These are phyloP conservation scores for apple (Malus domestica) DNA, from an alignment of 306 rosid species.

Conservation along the genomic window DNA sequence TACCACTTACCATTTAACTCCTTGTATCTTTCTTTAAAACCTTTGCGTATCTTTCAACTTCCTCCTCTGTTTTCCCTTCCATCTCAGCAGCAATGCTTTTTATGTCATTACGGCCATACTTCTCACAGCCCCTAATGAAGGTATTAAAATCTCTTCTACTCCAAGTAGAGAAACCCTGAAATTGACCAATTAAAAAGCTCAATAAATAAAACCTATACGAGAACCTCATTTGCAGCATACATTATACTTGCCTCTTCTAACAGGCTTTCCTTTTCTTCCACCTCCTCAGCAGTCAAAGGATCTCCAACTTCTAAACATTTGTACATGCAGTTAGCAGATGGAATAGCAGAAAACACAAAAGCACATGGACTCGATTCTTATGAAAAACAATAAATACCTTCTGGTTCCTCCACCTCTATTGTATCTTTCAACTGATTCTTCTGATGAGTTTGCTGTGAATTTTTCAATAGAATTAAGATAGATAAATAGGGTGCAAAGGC, in stretches of 20 bases:
- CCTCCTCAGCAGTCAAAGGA: slow-evolving; percentile 92
- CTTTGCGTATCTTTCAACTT: slow-evolving; percentile 89
- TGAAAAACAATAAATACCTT: slow-evolving; percentile 43
- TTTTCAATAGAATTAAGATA: slow-evolving; percentile 3
- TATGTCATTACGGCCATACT: slow-evolving; percentile 88
- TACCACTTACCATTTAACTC: slow-evolving; percentile 73
- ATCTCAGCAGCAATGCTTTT: slow-evolving; percentile 78
- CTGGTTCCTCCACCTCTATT: slow-evolving; percentile 89
- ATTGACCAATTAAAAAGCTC: slow-evolving; percentile 27
- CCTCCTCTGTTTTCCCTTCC: slow-evolving; percentile 95
- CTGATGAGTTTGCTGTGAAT: slow-evolving; percentile 87
- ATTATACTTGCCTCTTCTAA: slow-evolving; percentile 58
- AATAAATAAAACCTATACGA: slow-evolving; percentile 2
- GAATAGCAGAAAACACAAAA: background rate
- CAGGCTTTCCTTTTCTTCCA: slow-evolving; percentile 87
- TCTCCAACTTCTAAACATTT: slow-evolving; percentile 68
- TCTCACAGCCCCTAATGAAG: slow-evolving; percentile 96
- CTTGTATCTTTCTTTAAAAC: slow-evolving; percentile 86
- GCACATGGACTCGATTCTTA: background rate
- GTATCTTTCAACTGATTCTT: slow-evolving; percentile 94
- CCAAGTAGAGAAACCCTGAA: slow-evolving; percentile 96
- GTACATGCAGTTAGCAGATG: slow-evolving; percentile 15
- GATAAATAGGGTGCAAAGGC: background rate
- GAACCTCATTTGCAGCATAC: slow-evolving; percentile 9
- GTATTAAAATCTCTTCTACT: slow-evolving; percentile 93